A percentile compares a stretch with the other conserved stretches of the same genome.
These are phyloP conservation scores for Allium sativum DNA, from an alignment of 106 monocot species.

Conservation along the genomic window DNA sequence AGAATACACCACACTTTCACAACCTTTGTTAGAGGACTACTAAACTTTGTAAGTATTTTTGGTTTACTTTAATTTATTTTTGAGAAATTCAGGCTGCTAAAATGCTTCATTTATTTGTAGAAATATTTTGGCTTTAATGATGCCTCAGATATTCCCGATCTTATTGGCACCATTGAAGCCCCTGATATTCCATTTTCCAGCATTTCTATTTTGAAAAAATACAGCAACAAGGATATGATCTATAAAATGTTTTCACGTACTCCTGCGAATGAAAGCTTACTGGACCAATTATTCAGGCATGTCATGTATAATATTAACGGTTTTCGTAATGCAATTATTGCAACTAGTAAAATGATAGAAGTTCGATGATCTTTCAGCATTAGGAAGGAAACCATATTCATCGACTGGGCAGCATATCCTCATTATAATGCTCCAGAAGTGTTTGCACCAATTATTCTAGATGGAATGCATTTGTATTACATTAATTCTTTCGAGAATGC, in stretches of 20 bases:
- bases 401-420: conserved; percentile 96
- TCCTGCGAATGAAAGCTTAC: conserved; percentile 32
- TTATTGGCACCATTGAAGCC: conserved; percentile 73
- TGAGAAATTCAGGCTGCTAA: neutral
- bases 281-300: conserved; percentile 82
- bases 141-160: conserved; percentile 66
- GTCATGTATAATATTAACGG: neutral
- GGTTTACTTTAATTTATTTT: neutral
- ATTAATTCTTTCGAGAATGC: conserved; percentile 95
- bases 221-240: conserved; percentile 47
- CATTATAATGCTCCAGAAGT: conserved; percentile 79
- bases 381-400: conserved; percentile 58
- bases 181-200: conserved; percentile 73
- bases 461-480: conserved; percentile 82
- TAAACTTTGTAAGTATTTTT: conserved; percentile 64
- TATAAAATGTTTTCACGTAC: conserved; percentile 83
- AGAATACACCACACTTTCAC: conserved; percentile 78
- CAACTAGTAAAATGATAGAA: neutral
- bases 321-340: neutral
- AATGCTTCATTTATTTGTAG: conserved; percentile 20
- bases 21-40: conserved; percentile 81
- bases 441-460: conserved; percentile 79
- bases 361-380: conserved; percentile 20
- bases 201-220: conserved; percentile 62
- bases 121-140: conserved; percentile 66